Evolutionary conservation across 139 green algal species (phyloP), one percentile per base, ranked within the genome.

Genomic region (Coccomyxa sp.): DNA sequence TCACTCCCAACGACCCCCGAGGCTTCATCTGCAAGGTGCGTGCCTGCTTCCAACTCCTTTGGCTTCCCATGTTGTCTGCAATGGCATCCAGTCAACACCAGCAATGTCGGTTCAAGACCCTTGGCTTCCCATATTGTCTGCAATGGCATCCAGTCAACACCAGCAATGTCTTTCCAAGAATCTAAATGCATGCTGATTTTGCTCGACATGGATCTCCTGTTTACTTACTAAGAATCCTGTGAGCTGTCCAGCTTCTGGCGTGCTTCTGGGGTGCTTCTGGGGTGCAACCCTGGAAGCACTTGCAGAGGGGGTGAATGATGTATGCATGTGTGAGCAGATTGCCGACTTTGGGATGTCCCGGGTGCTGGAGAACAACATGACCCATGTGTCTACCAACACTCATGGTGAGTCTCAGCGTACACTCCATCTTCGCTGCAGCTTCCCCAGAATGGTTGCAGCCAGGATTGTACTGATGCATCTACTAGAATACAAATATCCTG

Each of bases 1-100:
- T 81, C 74, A 88, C 89, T n/a, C 16, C 16, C 21, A n/a, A 30
- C 27, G 89, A 92, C 82, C 81, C 84, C 0, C 80, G 89, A 27
- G 89, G 89, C 27, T 91, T 88, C 63, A 81, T 91, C 18, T 87
- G 85, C 77, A 92, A 77, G 71, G 71, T 38, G 63, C n/a, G n/a
- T n/a, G n/a, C n/a, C n/a, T n/a, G n/a, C n/a, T 71, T 25, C 7
- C 38, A n/a, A n/a, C 38, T 51, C 38, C 38, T 51, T 51, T 7
- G 38, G 38, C 63, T 71, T 71, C 63, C 63, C 63, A 71, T 9
- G 9, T 25, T 71, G 21, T 51, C 38, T 51, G 38, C 38, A 51
- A 51, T 7, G 38, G 38, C 38, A 51, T 51, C 38, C 38, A 51
- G 38, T 51, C 38, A 51, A 51, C 38, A 51, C 38, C 38, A 51